phyloP scores from a whole-genome alignment of 345 rosid genomes.

The Lepidium didymum region DNA sequence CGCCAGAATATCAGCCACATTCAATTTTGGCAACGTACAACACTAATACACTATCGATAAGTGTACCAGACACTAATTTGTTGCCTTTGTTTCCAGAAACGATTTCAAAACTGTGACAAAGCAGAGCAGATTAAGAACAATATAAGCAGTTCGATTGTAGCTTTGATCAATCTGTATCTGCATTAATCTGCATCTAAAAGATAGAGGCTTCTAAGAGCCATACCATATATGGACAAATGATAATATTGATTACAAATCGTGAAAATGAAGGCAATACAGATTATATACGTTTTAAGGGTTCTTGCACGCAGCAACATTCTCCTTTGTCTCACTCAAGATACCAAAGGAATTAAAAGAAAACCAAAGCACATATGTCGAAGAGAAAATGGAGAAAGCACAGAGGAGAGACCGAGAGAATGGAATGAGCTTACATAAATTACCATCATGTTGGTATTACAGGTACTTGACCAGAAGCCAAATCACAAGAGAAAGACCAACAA shows the following conservation, averaged over 20 bases:
- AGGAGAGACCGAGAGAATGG: background rate
- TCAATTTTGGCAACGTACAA: no score
- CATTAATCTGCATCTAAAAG: background rate
- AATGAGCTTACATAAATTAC: background rate
- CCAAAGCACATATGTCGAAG: background rate
- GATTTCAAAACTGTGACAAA: no score
- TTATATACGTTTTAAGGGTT: slow-evolving; percentile 4
- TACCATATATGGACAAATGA: background rate
- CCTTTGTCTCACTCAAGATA: background rate
- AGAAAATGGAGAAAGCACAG: background rate
- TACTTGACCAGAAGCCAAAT: slow-evolving; percentile 70
- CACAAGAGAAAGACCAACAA: slow-evolving; percentile 64
- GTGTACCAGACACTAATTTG: no score
- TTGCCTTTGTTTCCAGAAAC: no score
- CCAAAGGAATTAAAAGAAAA: background rate
- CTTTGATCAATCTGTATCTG: background rate
- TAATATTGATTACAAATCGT: slow-evolving; percentile 1
- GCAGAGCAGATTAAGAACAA: background rate
- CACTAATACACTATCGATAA: no score
- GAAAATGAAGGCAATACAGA: background rate
- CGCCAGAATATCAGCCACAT: no score
- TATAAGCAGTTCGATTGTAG: background rate
- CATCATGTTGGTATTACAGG: slow-evolving; percentile 37
- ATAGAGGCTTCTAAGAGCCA: background rate
- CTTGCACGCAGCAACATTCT: slow-evolving; percentile 7